phyloP scores from a whole-genome alignment of 805 yeast species.

The Metschnikowia noctiluminum region DNA sequence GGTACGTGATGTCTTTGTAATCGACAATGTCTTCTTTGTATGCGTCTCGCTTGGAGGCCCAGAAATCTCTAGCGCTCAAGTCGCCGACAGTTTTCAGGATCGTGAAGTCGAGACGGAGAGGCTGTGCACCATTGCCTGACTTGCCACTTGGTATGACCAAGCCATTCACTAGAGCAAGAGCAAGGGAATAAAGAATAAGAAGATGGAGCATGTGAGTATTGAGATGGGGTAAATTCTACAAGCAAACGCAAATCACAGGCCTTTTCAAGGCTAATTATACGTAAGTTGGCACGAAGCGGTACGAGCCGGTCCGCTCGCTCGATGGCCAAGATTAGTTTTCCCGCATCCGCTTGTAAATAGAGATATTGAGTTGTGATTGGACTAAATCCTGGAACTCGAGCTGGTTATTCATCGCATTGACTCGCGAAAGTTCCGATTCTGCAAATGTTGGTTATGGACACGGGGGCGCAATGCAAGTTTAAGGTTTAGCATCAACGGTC shows the following conservation, averaged over 20 bases:
- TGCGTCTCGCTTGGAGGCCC: constrained; percentile 6
- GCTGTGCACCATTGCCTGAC: not conserved
- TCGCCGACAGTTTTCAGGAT: constrained; percentile 7
- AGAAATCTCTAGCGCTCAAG: constrained; percentile 1
- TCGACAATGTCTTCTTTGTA: constrained; percentile 8
- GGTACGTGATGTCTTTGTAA: constrained; percentile 10
- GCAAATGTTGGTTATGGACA: not conserved
- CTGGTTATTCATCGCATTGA: not conserved
- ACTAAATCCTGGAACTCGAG: not conserved
- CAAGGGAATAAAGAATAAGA: constrained; percentile 1
- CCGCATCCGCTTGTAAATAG: not conserved
- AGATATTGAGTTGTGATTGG: not conserved
- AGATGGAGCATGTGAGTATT: constrained; percentile 5
- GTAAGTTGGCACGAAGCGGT: not conserved
- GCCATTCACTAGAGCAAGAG: constrained; percentile 4
- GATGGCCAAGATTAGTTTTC: not conserved
- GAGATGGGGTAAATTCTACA: not conserved
- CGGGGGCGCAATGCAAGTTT: not conserved
- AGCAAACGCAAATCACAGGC: no score
- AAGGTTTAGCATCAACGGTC: not conserved
- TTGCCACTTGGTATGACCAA: not conserved
- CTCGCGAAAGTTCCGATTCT: not conserved
- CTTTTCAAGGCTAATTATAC: not conserved
- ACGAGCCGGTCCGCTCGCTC: not conserved
- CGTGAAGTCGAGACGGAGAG: constrained; percentile 11